These are phyloP conservation scores for Murraya koenigii DNA, from an alignment of 345 rosid species.

Conservation along the genomic window DNA sequence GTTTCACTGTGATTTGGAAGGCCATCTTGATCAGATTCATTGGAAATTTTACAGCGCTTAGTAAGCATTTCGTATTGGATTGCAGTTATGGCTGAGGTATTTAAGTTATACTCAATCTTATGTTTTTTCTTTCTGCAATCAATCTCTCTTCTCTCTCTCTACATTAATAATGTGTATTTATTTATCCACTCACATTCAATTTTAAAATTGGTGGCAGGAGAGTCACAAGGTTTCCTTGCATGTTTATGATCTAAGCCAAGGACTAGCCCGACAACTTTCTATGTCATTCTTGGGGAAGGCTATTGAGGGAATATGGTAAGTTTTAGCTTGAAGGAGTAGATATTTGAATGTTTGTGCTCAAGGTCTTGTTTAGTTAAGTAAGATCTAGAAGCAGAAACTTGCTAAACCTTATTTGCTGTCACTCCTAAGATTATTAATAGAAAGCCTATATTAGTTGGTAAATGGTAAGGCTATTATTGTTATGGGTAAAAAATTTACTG, in stretches of 20 bases:
- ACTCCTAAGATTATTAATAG: background rate
- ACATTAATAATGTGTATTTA: background rate
- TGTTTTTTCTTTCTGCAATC: background rate
- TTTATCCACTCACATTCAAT: background rate
- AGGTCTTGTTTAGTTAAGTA: background rate
- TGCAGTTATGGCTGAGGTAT: constrained; percentile 71
- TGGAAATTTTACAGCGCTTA: background rate
- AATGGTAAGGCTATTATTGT: background rate
- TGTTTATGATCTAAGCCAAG: constrained; percentile 91
- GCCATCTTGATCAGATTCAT: constrained; percentile 11
- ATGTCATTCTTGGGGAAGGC: constrained; percentile 70
- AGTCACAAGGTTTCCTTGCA: constrained; percentile 67
- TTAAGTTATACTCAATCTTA: background rate
- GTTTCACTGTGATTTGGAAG: constrained; percentile 9
- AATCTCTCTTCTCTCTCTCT: background rate
- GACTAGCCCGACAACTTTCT: constrained; percentile 91
- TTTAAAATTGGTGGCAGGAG: constrained; percentile 51
- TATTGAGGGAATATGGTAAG: constrained; percentile 93
- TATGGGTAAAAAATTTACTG: background rate
- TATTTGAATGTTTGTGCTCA: background rate
- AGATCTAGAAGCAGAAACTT: background rate
- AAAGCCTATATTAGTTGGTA: background rate
- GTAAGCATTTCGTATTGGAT: background rate
- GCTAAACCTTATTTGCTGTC: background rate
- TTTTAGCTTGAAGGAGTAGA: background rate